These are phyloP conservation scores for Pseudogymnoascus sp. DNA, from an alignment of 2,329 filamentous ascomycete genomes.

Conservation along the genomic window DNA sequence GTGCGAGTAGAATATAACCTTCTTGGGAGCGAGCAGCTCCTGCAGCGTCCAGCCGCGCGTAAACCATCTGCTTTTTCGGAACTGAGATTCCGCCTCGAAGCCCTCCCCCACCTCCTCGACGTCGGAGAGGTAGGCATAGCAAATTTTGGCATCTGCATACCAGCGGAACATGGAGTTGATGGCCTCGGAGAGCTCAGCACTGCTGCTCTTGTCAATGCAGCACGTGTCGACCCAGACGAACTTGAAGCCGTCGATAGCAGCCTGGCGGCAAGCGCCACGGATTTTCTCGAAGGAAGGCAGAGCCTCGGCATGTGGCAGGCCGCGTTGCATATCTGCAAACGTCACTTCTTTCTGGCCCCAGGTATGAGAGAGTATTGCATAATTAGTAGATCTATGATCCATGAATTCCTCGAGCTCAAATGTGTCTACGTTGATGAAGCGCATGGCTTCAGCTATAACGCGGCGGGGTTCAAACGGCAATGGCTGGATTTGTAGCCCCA, in stretches of 20 bases:
- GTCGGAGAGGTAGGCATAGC: conserved; percentile 9
- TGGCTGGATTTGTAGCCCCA: too few relatives aligned
- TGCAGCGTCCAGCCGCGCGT: neutral
- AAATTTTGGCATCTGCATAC: neutral
- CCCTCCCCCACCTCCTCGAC: neutral
- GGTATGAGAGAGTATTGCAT: conserved; percentile 16
- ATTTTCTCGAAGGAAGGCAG: neutral
- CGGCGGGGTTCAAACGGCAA: too few relatives aligned
- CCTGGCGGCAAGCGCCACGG: neutral
- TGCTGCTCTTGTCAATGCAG: conserved; percentile 14
- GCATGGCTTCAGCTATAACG: neutral
- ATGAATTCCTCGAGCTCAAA: conserved; percentile 18
- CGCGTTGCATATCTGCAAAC: conserved; percentile 10
- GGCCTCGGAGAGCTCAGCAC: conserved; percentile 11
- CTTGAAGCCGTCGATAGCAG: neutral
- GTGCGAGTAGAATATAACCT: neutral
- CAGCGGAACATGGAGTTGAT: conserved; percentile 12
- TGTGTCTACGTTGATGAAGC: conserved; percentile 12
- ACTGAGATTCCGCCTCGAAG: neutral
- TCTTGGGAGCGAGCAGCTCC: neutral
- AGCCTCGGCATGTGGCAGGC: neutral
- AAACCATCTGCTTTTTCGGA: neutral
- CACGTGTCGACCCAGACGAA: conserved; percentile 8
- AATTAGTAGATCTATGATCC: conserved; percentile 17
- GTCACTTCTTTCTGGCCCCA: conserved; percentile 13